These are phyloP conservation scores for Phytophthora foliorum DNA, from an alignment of 352 stramenopile genomes.

Conservation along the genomic window DNA sequence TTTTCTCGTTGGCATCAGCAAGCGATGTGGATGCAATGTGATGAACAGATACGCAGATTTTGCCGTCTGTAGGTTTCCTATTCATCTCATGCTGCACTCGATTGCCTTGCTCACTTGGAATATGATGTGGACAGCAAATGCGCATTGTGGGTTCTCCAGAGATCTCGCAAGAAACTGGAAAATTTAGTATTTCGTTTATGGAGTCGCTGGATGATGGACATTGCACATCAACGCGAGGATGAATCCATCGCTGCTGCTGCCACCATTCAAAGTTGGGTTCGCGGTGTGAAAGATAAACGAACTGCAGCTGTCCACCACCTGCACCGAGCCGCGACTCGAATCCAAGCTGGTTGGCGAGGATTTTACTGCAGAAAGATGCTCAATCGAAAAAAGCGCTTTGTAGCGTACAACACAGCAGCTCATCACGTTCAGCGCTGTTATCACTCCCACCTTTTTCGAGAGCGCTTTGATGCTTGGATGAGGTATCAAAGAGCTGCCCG, in stretches of 20 bases:
- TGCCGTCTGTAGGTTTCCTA: slow-evolving; percentile 55
- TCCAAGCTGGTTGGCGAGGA: slow-evolving; percentile 67
- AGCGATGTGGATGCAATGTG: slow-evolving; percentile 30
- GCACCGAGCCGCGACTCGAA: slow-evolving; percentile 32
- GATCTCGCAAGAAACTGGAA: slow-evolving; percentile 44
- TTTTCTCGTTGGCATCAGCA: slow-evolving; percentile 44
- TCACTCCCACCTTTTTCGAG: slow-evolving; percentile 46
- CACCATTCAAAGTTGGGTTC: slow-evolving; percentile 67
- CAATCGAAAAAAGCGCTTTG: slow-evolving; percentile 44
- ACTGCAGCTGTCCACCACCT: slow-evolving; percentile 34
- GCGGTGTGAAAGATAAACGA: slow-evolving; percentile 39
- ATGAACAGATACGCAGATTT: slow-evolving; percentile 42
- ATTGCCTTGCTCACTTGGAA: not conserved
- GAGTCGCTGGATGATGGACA: slow-evolving; percentile 39
- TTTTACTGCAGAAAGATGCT: slow-evolving; percentile 58
- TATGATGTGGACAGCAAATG: slow-evolving; percentile 49
- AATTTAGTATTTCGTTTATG: slow-evolving; percentile 39
- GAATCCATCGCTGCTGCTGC: slow-evolving; percentile 57
- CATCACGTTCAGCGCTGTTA: slow-evolving; percentile 52
- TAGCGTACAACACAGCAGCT: slow-evolving; percentile 44
- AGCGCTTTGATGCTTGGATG: slow-evolving; percentile 40
- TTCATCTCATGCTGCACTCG: not conserved
- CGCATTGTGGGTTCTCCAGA: slow-evolving; percentile 45
- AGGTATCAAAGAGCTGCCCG: slow-evolving; percentile 43
- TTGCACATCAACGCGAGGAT: slow-evolving; percentile 35